phyloP scores from a whole-genome alignment of 495 filamentous ascomycete genomes.

The Patellaria atrata region DNA sequence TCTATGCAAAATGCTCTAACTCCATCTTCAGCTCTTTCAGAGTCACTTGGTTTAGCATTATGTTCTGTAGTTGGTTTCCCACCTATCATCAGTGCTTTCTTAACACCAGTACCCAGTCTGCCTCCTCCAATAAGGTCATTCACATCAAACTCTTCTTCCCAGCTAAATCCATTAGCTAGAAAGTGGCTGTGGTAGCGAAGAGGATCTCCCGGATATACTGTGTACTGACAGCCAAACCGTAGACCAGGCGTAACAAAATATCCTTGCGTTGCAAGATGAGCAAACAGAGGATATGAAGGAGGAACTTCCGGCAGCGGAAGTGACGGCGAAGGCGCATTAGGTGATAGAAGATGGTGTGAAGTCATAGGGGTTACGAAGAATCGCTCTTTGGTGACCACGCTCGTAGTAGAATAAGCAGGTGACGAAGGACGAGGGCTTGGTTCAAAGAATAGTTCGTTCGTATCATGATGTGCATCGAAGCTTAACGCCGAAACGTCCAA shows the following conservation, averaged over 20 bases:
- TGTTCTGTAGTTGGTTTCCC: constrained; percentile 30
- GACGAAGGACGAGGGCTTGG: neutral
- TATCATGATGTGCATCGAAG: neutral
- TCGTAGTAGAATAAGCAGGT: neutral
- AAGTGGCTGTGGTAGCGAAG: constrained; percentile 93
- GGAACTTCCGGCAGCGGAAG: constrained; percentile 32
- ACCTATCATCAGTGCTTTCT: constrained; percentile 85
- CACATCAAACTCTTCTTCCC: constrained; percentile 75
- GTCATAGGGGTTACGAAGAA: constrained; percentile 45
- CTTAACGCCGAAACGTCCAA: neutral
- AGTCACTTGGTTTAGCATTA: constrained; percentile 4
- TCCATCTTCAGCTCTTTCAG: neutral
- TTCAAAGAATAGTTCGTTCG: constrained; percentile 2
- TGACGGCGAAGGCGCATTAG: constrained; percentile 23
- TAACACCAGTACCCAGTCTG: constrained; percentile 80
- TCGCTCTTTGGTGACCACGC: constrained; percentile 8
- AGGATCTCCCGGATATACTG: constrained; percentile 89
- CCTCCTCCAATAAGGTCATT: constrained; percentile 76
- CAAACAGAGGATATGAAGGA: constrained; percentile 47
- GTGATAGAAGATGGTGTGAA: constrained; percentile 38
- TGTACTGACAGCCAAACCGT: constrained; percentile 87
- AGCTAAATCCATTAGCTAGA: constrained; percentile 57
- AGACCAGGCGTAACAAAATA: constrained; percentile 87
- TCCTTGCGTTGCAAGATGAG: constrained; percentile 57
- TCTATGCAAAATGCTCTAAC: constrained; percentile 18